Conservation (phyloP, 192 early-diverging fungal species). For the Phlyctochytrium bullatum region DNA sequence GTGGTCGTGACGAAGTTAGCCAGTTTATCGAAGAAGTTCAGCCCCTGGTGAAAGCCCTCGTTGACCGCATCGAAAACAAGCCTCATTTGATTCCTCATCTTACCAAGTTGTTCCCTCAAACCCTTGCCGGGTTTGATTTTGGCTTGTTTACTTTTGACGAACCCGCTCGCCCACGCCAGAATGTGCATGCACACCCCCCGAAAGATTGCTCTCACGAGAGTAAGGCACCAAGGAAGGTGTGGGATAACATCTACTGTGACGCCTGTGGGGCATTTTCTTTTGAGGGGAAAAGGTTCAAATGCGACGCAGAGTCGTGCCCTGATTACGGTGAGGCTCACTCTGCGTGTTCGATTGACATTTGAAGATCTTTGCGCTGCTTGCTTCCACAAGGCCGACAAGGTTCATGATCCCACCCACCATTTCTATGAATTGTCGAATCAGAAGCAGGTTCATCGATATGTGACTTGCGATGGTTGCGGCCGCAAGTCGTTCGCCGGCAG, state of each 20-base stretch:
- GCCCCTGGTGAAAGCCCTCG: slow-evolving; percentile 16
- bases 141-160: slow-evolving; percentile 1
- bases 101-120: slow-evolving; percentile 14
- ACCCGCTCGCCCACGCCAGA: neutral
- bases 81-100: slow-evolving; percentile 13
- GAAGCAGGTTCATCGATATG: slow-evolving; percentile 17
- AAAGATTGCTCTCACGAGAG: too few species aligned
- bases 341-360: neutral
- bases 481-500: slow-evolving; percentile 18
- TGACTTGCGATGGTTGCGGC: slow-evolving; percentile 23
- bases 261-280: slow-evolving; percentile 15
- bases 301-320: slow-evolving; percentile 13
- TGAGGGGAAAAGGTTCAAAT: slow-evolving; percentile 27
- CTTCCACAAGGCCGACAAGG: neutral
- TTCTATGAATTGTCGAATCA: slow-evolving; percentile 12
- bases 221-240: slow-evolving; percentile 4
- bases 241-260: slow-evolving; percentile 25
- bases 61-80: slow-evolving; percentile 13
- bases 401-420: slow-evolving; percentile 4
- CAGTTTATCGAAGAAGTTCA: slow-evolving; percentile 10
- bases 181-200: too few species aligned
- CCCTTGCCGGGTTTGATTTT: slow-evolving; percentile 23
- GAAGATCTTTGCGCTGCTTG: slow-evolving; percentile 25
- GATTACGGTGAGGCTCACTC: slow-evolving; percentile 18
- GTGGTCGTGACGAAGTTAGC: neutral